Evolutionary conservation across 129 eudicot genomes (phyloP).

Genomic region (Ambrosia artemisiifolia): DNA sequence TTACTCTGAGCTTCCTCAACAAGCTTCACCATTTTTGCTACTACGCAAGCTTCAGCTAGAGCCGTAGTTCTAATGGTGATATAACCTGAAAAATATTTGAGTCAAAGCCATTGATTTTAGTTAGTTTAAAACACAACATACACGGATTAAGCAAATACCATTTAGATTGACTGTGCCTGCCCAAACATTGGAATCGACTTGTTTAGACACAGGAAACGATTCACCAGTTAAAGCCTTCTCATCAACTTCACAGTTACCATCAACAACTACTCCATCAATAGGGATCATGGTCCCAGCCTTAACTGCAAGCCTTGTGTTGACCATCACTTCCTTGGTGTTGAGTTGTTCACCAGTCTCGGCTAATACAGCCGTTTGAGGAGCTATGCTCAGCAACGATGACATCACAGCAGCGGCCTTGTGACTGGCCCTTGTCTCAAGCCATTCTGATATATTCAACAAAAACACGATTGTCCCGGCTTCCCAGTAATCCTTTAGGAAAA

Average conservation of each 20-base stretch:
- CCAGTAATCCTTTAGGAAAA: slow-evolving; percentile 47
- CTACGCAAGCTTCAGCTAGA: slow-evolving; percentile 77
- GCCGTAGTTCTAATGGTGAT: slow-evolving; percentile 63
- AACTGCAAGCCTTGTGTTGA: slow-evolving; percentile 72
- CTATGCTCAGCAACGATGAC: slow-evolving; percentile 68
- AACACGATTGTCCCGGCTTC: slow-evolving; percentile 79
- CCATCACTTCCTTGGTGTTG: slow-evolving; percentile 48
- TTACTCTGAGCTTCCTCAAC: slow-evolving; percentile 91
- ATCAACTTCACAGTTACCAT: slow-evolving; percentile 84
- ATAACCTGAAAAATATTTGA: slow-evolving; percentile 46
- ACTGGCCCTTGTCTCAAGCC: slow-evolving; percentile 70
- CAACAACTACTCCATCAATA: slow-evolving; percentile 76
- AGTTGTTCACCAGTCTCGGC: slow-evolving; percentile 75
- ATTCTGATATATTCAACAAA: slow-evolving; percentile 53
- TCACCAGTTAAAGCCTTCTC: slow-evolving; percentile 90
- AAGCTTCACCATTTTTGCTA: slow-evolving; percentile 85
- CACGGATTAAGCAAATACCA: slow-evolving; percentile 36
- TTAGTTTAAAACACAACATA: neutral
- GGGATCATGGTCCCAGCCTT: slow-evolving; percentile 87
- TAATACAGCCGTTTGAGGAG: slow-evolving; percentile 68
- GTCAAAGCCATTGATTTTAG: neutral
- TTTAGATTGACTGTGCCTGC: slow-evolving; percentile 93
- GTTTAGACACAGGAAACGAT: slow-evolving; percentile 75
- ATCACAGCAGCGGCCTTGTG: slow-evolving; percentile 79
- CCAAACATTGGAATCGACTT: slow-evolving; percentile 68